Evolutionary conservation across 2,329 filamentous ascomycete species (phyloP), one percentile per base, ranked within the genome.

Genomic region (Claviceps humidiphila): DNA sequence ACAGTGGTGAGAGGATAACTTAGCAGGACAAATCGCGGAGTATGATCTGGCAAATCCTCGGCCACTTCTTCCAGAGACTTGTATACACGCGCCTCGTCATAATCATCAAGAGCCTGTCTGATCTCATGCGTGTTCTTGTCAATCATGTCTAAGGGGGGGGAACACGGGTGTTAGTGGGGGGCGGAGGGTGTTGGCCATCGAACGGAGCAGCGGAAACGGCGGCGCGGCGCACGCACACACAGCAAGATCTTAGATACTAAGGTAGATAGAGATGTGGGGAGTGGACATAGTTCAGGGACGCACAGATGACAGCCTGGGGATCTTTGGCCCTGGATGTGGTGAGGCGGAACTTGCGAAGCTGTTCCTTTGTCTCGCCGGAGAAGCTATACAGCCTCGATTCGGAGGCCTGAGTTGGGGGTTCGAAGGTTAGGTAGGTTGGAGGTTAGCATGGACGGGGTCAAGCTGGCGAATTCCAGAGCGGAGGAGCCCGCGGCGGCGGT

Each of bases 231-330:
- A 17, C 11, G 16, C 42, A 44, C 42, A 26, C 50, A 47, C 9
- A 34, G 13, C 26, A 46, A 22, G 17, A 48, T n/a, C n/a, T n/a
- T n/a, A n/a, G n/a, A n/a, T n/a, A n/a, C n/a, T n/a, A n/a, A n/a
- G n/a, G n/a, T 16, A 43, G 20, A 34, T 22, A n/a, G 26, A 22
- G 43, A 13, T 34, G 9, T 11, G 30, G 37, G 14, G 46, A 56
- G 48, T 48, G 66, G 63, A 71, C 7, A 22, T 11, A 34, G 30
- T 34, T 34, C 9, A 34, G 30, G 7, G 13, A 34, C 66, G 61
- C 67, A 97, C 93, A 97, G 60, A 98, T 95, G 56, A 94, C 82
- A 55, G 90, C 93, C 73, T 96, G 89, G 0, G 90, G 85, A 47
- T 85, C 82, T 65, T 85, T 91, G 50, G 89, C 83, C 58, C 93